These are phyloP conservation scores for Acidomyces sp. DNA, from an alignment of 495 filamentous ascomycete genomes.

Conservation along the genomic window DNA sequence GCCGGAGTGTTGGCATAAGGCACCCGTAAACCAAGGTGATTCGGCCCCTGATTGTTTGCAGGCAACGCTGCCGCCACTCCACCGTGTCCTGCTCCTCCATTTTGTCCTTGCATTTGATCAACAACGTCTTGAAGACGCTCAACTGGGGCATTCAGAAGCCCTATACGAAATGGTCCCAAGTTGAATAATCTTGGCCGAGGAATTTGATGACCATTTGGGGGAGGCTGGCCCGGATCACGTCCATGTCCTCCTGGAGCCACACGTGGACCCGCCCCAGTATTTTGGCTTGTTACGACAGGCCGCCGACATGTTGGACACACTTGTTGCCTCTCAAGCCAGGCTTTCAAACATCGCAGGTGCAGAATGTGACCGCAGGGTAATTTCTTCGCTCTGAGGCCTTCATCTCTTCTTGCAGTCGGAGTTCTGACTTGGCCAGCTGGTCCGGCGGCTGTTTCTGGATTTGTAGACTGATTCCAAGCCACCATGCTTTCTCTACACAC, in stretches of 20 bases:
- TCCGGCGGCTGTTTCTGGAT: conserved; percentile 14
- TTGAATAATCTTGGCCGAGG: conserved; percentile 41
- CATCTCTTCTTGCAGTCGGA: conserved; percentile 40
- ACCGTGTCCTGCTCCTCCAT: background rate
- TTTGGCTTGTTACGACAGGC: conserved; percentile 45
- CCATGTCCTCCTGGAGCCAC: conserved; percentile 5
- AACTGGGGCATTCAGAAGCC: conserved; percentile 18
- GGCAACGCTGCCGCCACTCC: no score
- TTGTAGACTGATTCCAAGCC: conserved; percentile 41
- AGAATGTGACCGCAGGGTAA: conserved; percentile 92
- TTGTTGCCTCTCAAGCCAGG: conserved; percentile 97
- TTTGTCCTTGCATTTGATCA: conserved; percentile 10
- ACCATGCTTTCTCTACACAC: conserved; percentile 96
- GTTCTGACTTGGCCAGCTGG: conserved; percentile 15
- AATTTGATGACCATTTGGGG: conserved; percentile 19
- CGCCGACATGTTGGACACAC: conserved; percentile 90
- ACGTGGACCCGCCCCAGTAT: conserved; percentile 1
- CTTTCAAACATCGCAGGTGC: conserved; percentile 84
- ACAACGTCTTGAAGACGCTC: conserved; percentile 16
- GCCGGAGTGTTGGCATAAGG: conserved; percentile 14
- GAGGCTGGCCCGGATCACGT: conserved; percentile 6
- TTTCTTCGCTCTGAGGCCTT: conserved; percentile 82
- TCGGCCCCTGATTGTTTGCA: conserved; percentile 11
- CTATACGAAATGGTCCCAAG: conserved; percentile 47
- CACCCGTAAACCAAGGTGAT: conserved; percentile 17